phyloP scores from a whole-genome alignment of 129 eudicot genomes.

The Escallonia herrerae region DNA sequence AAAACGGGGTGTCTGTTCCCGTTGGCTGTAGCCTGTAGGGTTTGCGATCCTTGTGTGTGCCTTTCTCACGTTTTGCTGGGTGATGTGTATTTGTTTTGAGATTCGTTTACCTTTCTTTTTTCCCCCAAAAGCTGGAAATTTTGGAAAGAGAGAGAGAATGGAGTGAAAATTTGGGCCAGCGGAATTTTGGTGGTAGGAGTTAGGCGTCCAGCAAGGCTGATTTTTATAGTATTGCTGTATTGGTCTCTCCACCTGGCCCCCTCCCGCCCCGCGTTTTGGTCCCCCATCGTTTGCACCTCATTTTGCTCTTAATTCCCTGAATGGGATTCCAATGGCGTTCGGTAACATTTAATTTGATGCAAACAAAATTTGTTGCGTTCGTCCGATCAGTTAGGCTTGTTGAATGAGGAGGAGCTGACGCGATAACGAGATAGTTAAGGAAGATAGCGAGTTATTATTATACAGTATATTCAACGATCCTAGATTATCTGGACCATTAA shows the following conservation, averaged over 20 bases:
- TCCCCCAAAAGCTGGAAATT: background rate
- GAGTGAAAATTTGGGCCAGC: slow-evolving; percentile 16
- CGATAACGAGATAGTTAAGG: too few species aligned
- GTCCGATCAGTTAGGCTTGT: too few species aligned
- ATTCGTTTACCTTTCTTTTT: background rate
- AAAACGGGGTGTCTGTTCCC: background rate
- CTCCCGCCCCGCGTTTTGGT: slow-evolving; percentile 20
- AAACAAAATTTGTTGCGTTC: too few species aligned
- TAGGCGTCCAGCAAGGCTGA: slow-evolving; percentile 15
- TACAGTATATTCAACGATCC: too few species aligned
- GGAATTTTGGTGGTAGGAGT: slow-evolving; percentile 38
- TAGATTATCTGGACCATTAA: too few species aligned
- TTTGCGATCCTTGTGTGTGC: slow-evolving; percentile 16
- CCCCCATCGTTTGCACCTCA: background rate
- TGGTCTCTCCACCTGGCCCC: slow-evolving; percentile 20
- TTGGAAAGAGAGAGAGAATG: slow-evolving; percentile 13
- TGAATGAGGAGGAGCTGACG: too few species aligned
- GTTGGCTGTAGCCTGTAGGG: slow-evolving; percentile 16
- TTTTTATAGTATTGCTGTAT: slow-evolving; percentile 10
- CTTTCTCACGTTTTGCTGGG: background rate
- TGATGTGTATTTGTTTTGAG: background rate
- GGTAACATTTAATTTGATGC: too few species aligned
- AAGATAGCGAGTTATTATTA: too few species aligned
- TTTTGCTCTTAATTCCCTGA: background rate
- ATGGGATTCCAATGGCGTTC: background rate